Percentiles rank a stretch among this genome's conserved stretches.
Conservation (phyloP, 2,329 filamentous ascomycete species). For the Plectosphaerella plurivora region DNA sequence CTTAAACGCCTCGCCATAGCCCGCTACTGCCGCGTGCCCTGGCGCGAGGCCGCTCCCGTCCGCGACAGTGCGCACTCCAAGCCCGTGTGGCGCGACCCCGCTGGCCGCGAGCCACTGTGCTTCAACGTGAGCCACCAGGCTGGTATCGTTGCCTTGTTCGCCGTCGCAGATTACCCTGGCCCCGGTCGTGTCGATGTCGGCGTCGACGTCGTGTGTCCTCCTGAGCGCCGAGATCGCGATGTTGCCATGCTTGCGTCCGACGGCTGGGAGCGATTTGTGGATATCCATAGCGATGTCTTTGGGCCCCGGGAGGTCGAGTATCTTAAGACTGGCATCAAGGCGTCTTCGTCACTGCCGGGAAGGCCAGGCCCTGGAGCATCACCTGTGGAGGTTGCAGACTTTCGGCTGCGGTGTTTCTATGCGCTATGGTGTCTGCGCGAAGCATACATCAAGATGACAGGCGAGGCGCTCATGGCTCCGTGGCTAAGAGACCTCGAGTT, state of each 20-base stretch:
- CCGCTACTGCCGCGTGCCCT: conserved; percentile 53
- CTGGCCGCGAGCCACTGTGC: conserved; percentile 40
- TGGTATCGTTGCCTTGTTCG: conserved; percentile 66
- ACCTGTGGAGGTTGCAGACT: conserved; percentile 43
- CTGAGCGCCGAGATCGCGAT: conserved; percentile 63
- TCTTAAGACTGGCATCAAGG: conserved; percentile 46
- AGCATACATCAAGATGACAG: conserved; percentile 79
- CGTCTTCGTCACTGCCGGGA: conserved; percentile 12
- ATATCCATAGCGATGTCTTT: conserved; percentile 69
- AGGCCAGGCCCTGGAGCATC: conserved; percentile 18
- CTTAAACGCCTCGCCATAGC: conserved; percentile 69
- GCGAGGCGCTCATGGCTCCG: conserved; percentile 67
- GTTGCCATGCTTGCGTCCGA: conserved; percentile 45
- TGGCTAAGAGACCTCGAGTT: conserved; percentile 73
- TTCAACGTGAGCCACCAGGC: conserved; percentile 82
- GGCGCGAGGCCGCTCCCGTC: conserved; percentile 52
- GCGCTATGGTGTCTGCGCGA: conserved; percentile 76
- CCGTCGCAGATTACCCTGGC: conserved; percentile 31
- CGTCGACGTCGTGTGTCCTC: conserved; percentile 71
- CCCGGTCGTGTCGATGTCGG: conserved; percentile 45
- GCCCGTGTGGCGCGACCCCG: conserved; percentile 46
- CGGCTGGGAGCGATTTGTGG: conserved; percentile 64
- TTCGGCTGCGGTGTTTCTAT: conserved; percentile 67
- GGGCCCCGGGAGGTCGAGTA: conserved; percentile 55
- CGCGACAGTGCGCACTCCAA: conserved; percentile 49